Evolutionary conservation across 2,329 filamentous ascomycete genomes (phyloP), one percentile per base, ranked within the genome.

Genomic region (Acrodontium crateriforme): DNA sequence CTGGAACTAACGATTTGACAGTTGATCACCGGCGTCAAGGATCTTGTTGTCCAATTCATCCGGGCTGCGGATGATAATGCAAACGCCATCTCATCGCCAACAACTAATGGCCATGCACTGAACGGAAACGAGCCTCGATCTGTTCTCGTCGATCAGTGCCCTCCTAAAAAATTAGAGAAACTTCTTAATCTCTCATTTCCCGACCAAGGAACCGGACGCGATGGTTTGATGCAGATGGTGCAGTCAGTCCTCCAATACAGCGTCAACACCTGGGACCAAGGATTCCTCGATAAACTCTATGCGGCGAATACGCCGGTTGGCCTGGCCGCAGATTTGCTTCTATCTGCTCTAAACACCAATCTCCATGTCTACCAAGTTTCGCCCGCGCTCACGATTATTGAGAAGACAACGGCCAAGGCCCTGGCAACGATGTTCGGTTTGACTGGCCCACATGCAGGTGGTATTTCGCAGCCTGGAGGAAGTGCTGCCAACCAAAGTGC

Each of bases 181-280:
- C 34, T 63, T n/a, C 39, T 64, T 8, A 39, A 53, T 16, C 29
- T 62, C 19, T 27, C 44, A 14, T 44, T 63, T 5, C 52, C 54
- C 1, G 41, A 52, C 6, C 18, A 50, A 20, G 46, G 50, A 10
- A 40, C 46, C 2, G 59, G 61, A 14, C 61, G 56, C 35, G 50
- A 56, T 8, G 60, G 58, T 6, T 37, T 65, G 9, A 21, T 64
- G 10, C 30, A 47, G 2, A 31, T 71, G 3, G 67, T 92, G 24
- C 61, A 73, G 40, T 69, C 74, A 35, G 65, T 94, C 12, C 63
- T 95, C 22, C 66, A 71, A 38, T 84, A 91, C 55, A 89, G 79
- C 47, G 87, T 95, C 48, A 98, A 98, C 58, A 94, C 87, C n/a
- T 95, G 85, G 81, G 80, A 92, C 47, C 85, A 93, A 55, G 87